A percentile compares a stretch with the other conserved stretches of the same genome.
Evolutionary conservation across 805 yeast species (phyloP).

Genomic region (Yamadazyma sp.): DNA sequence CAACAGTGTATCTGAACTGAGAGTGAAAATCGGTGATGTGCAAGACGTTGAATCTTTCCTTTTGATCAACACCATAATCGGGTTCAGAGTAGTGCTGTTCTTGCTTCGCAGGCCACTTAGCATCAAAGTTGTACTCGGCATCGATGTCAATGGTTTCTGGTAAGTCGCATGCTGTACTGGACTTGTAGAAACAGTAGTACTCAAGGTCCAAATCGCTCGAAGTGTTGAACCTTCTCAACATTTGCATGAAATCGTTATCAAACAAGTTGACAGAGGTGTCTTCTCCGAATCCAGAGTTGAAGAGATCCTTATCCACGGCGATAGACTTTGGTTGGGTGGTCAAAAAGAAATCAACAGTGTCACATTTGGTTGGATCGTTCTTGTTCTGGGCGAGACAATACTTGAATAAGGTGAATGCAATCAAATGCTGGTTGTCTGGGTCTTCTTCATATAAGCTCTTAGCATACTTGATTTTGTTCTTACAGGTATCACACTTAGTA

Average conservation of each 20-base stretch:
- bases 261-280: conserved; percentile 31
- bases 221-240: conserved; percentile 34
- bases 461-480: conserved; percentile 33
- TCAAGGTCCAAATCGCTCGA: conserved; percentile 38
- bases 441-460: conserved; percentile 24
- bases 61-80: conserved; percentile 18
- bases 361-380: conserved; percentile 30
- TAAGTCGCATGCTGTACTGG: conserved; percentile 43
- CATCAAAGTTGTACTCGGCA: conserved; percentile 22
- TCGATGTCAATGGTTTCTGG: conserved; percentile 55
- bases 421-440: conserved; percentile 36
- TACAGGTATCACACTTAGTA: conserved; percentile 35
- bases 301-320: conserved; percentile 16
- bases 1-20: conserved; percentile 53
- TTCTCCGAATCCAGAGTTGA: conserved; percentile 24
- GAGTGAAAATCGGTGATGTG: conserved; percentile 69
- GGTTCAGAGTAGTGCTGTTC: conserved; percentile 26
- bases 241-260: conserved; percentile 40
- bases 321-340: conserved; percentile 29
- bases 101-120: conserved; percentile 40
- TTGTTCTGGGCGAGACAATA: conserved; percentile 32
- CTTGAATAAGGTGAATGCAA: conserved; percentile 35
- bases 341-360: conserved; percentile 37
- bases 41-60: conserved; percentile 54
- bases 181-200: conserved; percentile 55